These are phyloP conservation scores for Lepidium didymum DNA, from an alignment of 345 rosid species.

Conservation along the genomic window DNA sequence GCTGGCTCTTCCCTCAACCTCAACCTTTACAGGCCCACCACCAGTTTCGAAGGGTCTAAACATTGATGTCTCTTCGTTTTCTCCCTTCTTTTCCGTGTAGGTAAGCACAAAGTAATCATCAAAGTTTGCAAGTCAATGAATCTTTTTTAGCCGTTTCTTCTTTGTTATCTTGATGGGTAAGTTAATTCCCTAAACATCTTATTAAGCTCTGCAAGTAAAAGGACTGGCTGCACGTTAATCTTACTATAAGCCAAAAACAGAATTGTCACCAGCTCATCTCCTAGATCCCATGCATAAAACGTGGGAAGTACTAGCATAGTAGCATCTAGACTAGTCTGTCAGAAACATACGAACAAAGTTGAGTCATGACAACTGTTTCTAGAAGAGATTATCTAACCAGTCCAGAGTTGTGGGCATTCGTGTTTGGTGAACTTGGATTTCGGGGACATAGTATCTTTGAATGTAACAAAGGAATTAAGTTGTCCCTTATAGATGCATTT, in stretches of 20 bases:
- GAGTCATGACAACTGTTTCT: neutral
- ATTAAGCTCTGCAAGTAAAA: neutral
- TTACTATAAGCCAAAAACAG: neutral
- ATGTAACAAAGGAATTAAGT: neutral
- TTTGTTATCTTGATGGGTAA: neutral
- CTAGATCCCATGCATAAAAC: neutral
- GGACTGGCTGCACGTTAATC: neutral
- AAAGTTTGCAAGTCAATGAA: conserved; percentile 7
- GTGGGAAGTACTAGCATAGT: neutral
- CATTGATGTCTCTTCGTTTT: neutral
- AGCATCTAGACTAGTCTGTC: neutral
- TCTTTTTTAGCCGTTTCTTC: neutral
- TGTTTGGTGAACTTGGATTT: neutral
- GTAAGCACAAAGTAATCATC: neutral
- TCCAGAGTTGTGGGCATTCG: neutral
- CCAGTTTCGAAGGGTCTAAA: conserved; percentile 11
- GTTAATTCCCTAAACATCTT: neutral
- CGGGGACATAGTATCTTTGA: neutral
- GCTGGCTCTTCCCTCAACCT: conserved; percentile 14
- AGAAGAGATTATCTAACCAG: neutral
- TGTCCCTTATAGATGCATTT: neutral
- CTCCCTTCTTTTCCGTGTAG: neutral
- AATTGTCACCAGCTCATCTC: neutral
- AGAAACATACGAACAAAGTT: neutral
- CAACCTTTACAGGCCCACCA: conserved; percentile 24